A percentile compares a stretch with the other conserved stretches of the same genome.
Evolutionary conservation across 495 filamentous ascomycete genomes (phyloP).

Genomic region (Glutinoglossum americanum): DNA sequence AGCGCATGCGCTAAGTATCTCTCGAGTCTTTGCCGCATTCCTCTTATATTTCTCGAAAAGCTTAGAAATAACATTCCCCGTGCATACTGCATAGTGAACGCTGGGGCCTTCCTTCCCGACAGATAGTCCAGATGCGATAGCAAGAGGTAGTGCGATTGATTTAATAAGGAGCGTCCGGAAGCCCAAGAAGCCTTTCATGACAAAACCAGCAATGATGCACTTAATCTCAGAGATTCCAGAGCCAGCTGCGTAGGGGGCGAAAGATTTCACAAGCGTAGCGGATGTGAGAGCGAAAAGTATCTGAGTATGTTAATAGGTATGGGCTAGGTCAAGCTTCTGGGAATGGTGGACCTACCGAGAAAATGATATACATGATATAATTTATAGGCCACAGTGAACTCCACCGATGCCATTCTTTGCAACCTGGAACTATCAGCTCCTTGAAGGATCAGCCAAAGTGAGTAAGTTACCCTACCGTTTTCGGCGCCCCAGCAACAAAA

Average conservation of each 20-base stretch:
- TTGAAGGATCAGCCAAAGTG: background rate
- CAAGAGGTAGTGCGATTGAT: slow-evolving; percentile 71
- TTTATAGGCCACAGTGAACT: slow-evolving; percentile 57
- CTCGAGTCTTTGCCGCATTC: slow-evolving; percentile 85
- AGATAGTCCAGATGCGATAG: slow-evolving; percentile 85
- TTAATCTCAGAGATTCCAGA: slow-evolving; percentile 99
- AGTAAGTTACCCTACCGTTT: slow-evolving; percentile 32
- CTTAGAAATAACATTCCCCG: slow-evolving; percentile 86
- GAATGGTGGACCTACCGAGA: slow-evolving; percentile 38
- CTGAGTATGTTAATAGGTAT: slow-evolving; percentile 17
- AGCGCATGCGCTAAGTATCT: slow-evolving; percentile 85
- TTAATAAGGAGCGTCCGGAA: slow-evolving; percentile 89
- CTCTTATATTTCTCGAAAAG: slow-evolving; percentile 83
- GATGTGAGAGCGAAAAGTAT: slow-evolving; percentile 62
- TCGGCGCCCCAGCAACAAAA: slow-evolving; percentile 98
- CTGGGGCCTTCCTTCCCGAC: slow-evolving; percentile 96
- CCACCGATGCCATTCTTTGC: slow-evolving; percentile 80
- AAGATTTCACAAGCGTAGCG: slow-evolving; percentile 72
- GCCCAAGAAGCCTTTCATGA: slow-evolving; percentile 96
- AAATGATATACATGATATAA: slow-evolving; percentile 74
- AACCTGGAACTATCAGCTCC: slow-evolving; percentile 30
- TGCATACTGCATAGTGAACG: slow-evolving; percentile 95
- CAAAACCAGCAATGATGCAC: slow-evolving; percentile 97
- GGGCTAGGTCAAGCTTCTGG: background rate
- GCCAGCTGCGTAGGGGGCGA: slow-evolving; percentile 89